Evolutionary conservation across 805 yeast genomes (phyloP), one percentile per base, ranked within the genome.

Genomic region (Myxozyma neotropica): DNA sequence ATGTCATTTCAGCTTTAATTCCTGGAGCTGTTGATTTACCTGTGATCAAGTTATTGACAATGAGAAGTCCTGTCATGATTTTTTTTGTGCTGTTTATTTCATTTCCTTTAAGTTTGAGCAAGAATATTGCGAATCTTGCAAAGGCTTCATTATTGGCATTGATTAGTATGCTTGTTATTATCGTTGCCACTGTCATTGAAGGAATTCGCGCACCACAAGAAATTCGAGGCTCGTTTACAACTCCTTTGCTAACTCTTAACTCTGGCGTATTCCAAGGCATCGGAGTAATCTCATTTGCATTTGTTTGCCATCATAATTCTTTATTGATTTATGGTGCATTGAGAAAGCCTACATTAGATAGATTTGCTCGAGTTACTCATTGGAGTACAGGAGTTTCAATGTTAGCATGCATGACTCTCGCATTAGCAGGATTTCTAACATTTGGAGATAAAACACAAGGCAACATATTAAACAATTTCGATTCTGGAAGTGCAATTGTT

Each of bases 271-370:
- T 92, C 71, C 96, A 92, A 73, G 96, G 97, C 1, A 84, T 92
- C 27, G 86, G 94, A n/a, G 96, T 92, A 51, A 89, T 92, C 33
- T 90, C 97, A 0, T 92, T 92, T 76, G 98, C 98, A 1, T 80
- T 93, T 65, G 97, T 92, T 2, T 92, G 98, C 70, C 98, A 92
- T 70, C 98, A 92, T 72, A 92, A 92, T 71, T 90, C 97, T 0
- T 83, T 93, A 29, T 87, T 92, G 69, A 93, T 92, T 45, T 92
- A 86, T 75, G 89, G 89, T 70, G 89, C 97, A 0, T 80, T 93
- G 69, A 81, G 81, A 64, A 82, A 81, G 21, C 93, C 96, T 4
- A 84, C 96, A 2, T 70, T 90, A 66, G 85, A 84, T 63, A 78
- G 92, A 62, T 92, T 92, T 70, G 80, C 88, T 44, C 78, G 75